phyloP scores from a whole-genome alignment of 371 early-diverging fungal genomes.

The Mortierella sp. region DNA sequence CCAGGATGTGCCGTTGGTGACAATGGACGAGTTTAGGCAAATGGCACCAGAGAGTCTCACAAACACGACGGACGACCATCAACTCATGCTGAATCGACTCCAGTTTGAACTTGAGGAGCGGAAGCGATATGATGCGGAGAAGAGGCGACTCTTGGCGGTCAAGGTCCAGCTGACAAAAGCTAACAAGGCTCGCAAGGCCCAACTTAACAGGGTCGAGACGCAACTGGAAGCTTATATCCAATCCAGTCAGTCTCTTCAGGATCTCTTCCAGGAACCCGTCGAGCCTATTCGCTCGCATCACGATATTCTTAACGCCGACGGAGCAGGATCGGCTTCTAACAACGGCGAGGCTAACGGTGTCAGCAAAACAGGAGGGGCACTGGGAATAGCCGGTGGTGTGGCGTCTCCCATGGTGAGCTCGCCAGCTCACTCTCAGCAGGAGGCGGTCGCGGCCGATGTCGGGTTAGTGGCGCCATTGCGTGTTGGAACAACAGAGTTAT shows the following conservation, averaged over 20 bases:
- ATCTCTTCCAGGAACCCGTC: conserved; percentile 38
- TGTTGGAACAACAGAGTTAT: conserved; percentile 24
- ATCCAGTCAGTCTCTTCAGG: conserved; percentile 44
- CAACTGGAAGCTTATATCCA: conserved; percentile 42
- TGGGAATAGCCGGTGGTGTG: background rate
- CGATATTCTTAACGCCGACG: conserved; percentile 10
- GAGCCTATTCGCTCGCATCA: conserved; percentile 29
- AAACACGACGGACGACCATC: conserved; percentile 27
- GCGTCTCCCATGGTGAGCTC: conserved; percentile 12
- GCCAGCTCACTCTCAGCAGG: conserved; percentile 3
- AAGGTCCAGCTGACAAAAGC: conserved; percentile 41
- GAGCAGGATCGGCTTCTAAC: conserved; percentile 14
- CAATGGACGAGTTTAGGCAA: conserved; percentile 38
- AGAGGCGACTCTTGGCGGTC: conserved; percentile 42
- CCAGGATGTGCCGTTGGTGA: conserved; percentile 49
- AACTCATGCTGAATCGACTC: conserved; percentile 49
- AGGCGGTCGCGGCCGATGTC: background rate
- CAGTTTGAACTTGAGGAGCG: conserved; percentile 56
- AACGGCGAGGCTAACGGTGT: background rate
- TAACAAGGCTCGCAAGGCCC: conserved; percentile 45
- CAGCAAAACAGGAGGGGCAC: background rate
- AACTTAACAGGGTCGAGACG: conserved; percentile 39
- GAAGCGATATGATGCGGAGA: conserved; percentile 52
- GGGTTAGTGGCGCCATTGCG: conserved; percentile 28
- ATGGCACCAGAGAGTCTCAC: conserved; percentile 35